phyloP scores from a whole-genome alignment of 768 basidiomycete genomes.

The Hericium alpestre region DNA sequence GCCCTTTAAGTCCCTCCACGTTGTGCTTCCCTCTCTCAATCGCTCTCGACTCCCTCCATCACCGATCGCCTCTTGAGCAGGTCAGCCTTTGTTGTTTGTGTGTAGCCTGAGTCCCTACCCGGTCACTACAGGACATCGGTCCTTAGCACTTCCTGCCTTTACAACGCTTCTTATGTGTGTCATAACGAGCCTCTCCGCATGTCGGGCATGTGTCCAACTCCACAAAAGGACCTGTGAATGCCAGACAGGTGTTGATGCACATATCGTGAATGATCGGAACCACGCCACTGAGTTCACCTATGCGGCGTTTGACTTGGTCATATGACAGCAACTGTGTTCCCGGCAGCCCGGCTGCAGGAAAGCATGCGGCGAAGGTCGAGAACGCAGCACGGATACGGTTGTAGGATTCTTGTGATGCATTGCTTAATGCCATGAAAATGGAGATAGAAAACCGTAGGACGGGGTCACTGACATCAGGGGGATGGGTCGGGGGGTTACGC shows the following conservation, averaged over 20 bases:
- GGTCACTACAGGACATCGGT: too few species aligned
- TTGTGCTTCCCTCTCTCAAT: too few species aligned
- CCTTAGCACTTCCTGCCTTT: slow-evolving; percentile 2
- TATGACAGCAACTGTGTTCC: too few species aligned
- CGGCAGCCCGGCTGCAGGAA: neutral
- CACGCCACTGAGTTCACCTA: slow-evolving; percentile 4
- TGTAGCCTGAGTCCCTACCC: too few species aligned
- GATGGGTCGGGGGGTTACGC: neutral
- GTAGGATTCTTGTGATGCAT: slow-evolving; percentile 6
- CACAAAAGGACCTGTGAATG: slow-evolving; percentile 12
- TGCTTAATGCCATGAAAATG: slow-evolving; percentile 5
- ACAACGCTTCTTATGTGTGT: neutral
- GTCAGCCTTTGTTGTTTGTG: too few species aligned
- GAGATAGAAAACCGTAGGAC: neutral
- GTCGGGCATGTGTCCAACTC: slow-evolving; percentile 6
- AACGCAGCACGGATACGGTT: neutral
- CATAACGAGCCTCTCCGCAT: slow-evolving; percentile 8
- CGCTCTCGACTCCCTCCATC: too few species aligned
- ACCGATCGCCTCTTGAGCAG: too few species aligned
- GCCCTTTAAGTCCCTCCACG: too few species aligned
- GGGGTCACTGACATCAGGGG: neutral
- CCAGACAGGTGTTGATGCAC: slow-evolving; percentile 12
- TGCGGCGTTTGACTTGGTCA: neutral
- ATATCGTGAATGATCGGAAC: slow-evolving; percentile 1
- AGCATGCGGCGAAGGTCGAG: neutral